phyloP scores from a whole-genome alignment of 306 rosid species.

The Oxytropis ochrocephala region DNA sequence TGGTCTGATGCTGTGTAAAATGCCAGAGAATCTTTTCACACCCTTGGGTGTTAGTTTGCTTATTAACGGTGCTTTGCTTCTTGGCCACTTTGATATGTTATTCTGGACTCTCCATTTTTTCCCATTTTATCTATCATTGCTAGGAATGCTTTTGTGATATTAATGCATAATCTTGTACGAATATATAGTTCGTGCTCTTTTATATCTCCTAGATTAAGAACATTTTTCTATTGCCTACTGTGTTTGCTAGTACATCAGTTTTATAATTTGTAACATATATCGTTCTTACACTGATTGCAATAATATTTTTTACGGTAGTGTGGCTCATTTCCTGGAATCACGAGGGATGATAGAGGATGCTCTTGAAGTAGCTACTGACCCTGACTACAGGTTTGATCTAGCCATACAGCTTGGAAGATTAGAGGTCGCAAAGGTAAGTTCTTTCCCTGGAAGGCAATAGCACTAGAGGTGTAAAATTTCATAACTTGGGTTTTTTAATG shows the following conservation, averaged over 20 bases:
- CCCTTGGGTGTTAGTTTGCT: background rate
- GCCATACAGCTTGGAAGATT: conserved; percentile 95
- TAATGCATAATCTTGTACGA: background rate
- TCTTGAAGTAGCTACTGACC: conserved; percentile 94
- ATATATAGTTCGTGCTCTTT: background rate
- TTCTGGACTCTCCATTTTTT: background rate
- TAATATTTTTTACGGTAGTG: conserved; percentile 40
- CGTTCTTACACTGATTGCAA: conserved; percentile 19
- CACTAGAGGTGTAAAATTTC: conserved; percentile 1
- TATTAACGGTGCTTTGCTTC: background rate
- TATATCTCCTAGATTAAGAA: background rate
- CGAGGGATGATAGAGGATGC: conserved; percentile 99
- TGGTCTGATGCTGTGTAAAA: conserved; percentile 5
- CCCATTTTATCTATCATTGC: background rate
- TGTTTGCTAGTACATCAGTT: background rate
- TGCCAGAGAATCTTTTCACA: background rate
- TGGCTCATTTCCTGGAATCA: conserved; percentile 98
- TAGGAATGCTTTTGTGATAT: background rate
- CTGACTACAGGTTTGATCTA: conserved; percentile 92
- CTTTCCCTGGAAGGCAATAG: conserved; percentile 7
- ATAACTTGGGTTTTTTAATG: background rate
- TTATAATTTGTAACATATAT: background rate
- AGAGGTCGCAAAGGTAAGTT: conserved; percentile 84
- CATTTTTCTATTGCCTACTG: background rate
- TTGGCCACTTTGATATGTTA: conserved; percentile 5